These are phyloP conservation scores for Senna siamea DNA, from an alignment of 306 rosid species.

Conservation along the genomic window DNA sequence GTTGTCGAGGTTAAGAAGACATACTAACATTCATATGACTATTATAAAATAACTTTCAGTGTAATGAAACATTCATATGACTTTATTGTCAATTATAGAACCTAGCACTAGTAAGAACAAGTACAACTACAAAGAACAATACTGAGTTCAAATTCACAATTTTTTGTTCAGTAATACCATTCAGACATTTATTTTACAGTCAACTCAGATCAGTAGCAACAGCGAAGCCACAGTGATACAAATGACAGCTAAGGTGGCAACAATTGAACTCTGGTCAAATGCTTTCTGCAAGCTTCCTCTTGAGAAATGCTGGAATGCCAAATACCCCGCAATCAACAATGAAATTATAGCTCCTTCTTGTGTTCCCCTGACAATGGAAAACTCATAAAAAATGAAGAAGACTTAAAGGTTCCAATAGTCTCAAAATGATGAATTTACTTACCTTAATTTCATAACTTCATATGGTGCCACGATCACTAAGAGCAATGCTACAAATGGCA, in stretches of 20 bases:
- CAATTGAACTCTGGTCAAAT: slow-evolving; percentile 85
- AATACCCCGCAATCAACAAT: slow-evolving; percentile 67
- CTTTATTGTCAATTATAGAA: neutral
- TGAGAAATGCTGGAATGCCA: slow-evolving; percentile 96
- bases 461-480: slow-evolving; percentile 79
- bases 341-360: slow-evolving; percentile 77
- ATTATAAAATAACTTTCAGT: neutral
- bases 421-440: slow-evolving; percentile 31
- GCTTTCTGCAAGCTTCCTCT: slow-evolving; percentile 65
- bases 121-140: slow-evolving; percentile 14
- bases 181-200: slow-evolving; percentile 37
- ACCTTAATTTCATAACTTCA: slow-evolving; percentile 65
- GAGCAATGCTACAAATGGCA: slow-evolving; percentile 78
- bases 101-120: neutral
- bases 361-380: slow-evolving; percentile 67
- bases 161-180: neutral
- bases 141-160: slow-evolving; percentile 14
- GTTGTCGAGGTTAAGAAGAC: neutral
- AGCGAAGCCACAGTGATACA: slow-evolving; percentile 52
- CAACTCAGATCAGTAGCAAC: slow-evolving; percentile 66
- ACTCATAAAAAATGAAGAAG: slow-evolving; percentile 6
- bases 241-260: slow-evolving; percentile 73
- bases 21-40: neutral
- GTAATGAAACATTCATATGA: neutral
- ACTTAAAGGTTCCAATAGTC: neutral